phyloP scores from a whole-genome alignment of 2,329 filamentous ascomycete species.

The Plectosphaerella cucumerina region DNA sequence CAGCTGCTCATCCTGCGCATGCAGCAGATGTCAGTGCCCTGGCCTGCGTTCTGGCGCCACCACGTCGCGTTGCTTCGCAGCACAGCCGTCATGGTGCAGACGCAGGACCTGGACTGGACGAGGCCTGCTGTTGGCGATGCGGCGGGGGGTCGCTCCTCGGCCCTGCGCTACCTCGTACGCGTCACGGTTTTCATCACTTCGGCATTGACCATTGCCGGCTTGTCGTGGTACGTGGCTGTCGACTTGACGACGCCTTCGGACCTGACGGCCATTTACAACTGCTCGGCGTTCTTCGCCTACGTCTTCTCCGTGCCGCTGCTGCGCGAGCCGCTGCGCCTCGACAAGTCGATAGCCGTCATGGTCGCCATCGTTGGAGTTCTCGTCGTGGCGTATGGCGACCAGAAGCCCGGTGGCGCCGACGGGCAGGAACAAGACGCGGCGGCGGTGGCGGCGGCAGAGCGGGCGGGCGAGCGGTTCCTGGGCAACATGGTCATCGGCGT shows the following conservation, averaged over 20 bases:
- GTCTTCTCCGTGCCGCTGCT: constrained; percentile 91
- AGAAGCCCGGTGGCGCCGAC: constrained; percentile 34
- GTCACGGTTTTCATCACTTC: constrained; percentile 80
- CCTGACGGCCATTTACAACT: constrained; percentile 98
- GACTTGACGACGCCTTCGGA: constrained; percentile 90
- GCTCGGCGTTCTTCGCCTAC: constrained; percentile 97
- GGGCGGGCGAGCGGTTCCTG: constrained; percentile 63
- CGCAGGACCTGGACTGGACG: constrained; percentile 66
- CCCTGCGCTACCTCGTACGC: constrained; percentile 66
- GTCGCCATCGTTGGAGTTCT: constrained; percentile 88
- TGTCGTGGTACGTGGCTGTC: constrained; percentile 94
- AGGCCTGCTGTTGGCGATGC: constrained; percentile 27
- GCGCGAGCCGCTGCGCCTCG: constrained; percentile 74
- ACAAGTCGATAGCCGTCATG: constrained; percentile 81
- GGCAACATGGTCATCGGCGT: constrained; percentile 91
- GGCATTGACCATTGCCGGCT: constrained; percentile 82
- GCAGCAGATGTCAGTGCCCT: constrained; percentile 74
- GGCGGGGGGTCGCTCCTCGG: constrained; percentile 25
- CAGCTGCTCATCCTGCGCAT: constrained; percentile 78
- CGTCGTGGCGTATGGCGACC: constrained; percentile 91
- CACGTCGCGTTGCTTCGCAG: constrained; percentile 47
- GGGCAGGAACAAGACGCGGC: constrained; percentile 35
- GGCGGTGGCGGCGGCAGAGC: constrained; percentile 28
- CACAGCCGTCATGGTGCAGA: constrained; percentile 77
- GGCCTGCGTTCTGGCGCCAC: constrained; percentile 77